Conservation (phyloP, 305 asterid species). For the Rubia peregrina region DNA sequence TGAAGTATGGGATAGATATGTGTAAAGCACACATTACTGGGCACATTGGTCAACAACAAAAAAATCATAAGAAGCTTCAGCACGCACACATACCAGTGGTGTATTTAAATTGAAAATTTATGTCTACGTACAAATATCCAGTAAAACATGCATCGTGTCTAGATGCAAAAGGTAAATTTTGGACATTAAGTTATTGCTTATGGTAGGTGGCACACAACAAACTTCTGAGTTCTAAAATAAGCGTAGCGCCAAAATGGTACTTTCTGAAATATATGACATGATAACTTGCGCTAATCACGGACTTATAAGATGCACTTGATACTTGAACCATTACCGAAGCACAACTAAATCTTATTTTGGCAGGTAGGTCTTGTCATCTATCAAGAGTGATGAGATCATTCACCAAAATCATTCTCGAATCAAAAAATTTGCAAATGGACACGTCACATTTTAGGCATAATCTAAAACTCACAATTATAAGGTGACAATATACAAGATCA, state of each 20-base stretch:
- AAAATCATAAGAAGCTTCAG: background rate
- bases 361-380: background rate
- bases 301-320: background rate
- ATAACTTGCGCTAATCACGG: background rate
- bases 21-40: background rate
- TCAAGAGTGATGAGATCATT: background rate
- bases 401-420: background rate
- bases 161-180: background rate
- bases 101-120: background rate
- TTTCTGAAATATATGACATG: background rate
- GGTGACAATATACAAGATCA: background rate
- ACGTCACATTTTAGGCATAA: background rate
- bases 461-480: background rate
- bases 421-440: background rate
- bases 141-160: background rate
- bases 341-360: background rate
- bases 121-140: background rate
- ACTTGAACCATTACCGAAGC: background rate
- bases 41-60: background rate
- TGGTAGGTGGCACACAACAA: background rate
- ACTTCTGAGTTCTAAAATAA: background rate
- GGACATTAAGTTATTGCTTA: background rate
- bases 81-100: background rate
- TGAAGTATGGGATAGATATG: background rate
- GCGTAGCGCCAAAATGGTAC: background rate